These are phyloP conservation scores for Mycocentrospora acerina DNA, from an alignment of 2,329 filamentous ascomycete genomes.

Conservation along the genomic window DNA sequence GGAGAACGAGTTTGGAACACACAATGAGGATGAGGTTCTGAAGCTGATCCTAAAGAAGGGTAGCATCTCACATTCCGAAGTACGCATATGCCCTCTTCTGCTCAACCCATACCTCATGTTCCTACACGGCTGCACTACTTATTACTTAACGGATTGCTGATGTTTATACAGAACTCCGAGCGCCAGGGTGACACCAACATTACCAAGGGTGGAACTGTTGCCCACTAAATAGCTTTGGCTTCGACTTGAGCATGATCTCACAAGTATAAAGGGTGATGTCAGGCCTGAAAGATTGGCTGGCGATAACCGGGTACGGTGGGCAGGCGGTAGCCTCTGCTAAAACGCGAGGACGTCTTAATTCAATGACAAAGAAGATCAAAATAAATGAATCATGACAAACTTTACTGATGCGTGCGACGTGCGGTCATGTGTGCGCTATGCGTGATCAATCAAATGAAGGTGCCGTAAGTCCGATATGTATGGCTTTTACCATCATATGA, in stretches of 20 bases:
- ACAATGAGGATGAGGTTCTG: constrained; percentile 77
- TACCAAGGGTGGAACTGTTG: constrained; percentile 38
- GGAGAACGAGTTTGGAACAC: constrained; percentile 84
- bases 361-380: constrained; percentile 18
- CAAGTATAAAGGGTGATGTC: constrained; percentile 18
- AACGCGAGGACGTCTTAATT: constrained; percentile 16
- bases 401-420: too few relatives aligned
- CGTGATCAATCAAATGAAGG: too few relatives aligned
- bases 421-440: too few relatives aligned
- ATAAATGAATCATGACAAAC: constrained; percentile 3
- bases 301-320: constrained; percentile 13
- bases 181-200: constrained; percentile 48
- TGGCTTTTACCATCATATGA: too few relatives aligned
- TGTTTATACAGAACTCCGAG: constrained; percentile 37
- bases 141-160: constrained; percentile 10
- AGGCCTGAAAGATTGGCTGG: constrained; percentile 15
- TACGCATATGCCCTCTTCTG: constrained; percentile 9
- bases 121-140: too few relatives aligned
- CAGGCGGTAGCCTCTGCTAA: constrained; percentile 17
- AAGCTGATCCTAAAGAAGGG: constrained; percentile 79
- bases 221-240: constrained; percentile 25
- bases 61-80: constrained; percentile 39
- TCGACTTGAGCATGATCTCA: constrained; percentile 17
- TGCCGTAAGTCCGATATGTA: too few relatives aligned
- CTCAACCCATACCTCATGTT: background rate